Base-by-base conservation (phyloP, 148 eudicot species). In the Nepenthes gracilis region DNA sequence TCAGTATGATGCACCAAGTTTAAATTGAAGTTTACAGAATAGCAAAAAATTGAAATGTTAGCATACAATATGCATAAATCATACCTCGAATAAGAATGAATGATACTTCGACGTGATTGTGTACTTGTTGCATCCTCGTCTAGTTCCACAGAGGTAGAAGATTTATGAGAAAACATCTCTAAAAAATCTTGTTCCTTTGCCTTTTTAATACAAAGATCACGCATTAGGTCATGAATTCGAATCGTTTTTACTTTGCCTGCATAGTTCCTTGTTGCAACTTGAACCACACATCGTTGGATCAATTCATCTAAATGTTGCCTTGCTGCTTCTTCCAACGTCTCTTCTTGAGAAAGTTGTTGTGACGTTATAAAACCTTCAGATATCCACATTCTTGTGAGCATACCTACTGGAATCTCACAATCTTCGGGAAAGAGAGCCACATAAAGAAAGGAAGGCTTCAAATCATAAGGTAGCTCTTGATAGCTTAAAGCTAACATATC, bases 191-290 rank as follows among this genome's bases (percentile, higher is more conserved):
- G 52, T 5, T 67, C 70, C 12, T 23, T 33, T 14, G 73, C 79
- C 61, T 60, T 71, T 58, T 5, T 10, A 0, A 76, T 52, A 61
- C 75, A 76, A 50, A 71, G 34, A 15, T 76, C 79, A 62, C 79
- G 63, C 72, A 76, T 72, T 2, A 76, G 36, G 15, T 76, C 79
- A 64, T 76, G 79, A 2, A 76, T 33, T 2, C 57, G 58, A 36
- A 71, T 53, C 12, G 60, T 36, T 36, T 63, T 71, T 6, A 60
- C 66, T 34, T 71, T 43, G 4, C 69, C 75, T 4, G 36, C 36
- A 61, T 59, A 67, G 15, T 61, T 64, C 14, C 10, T 76, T 34
- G 4, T 64, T 33, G 50, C 75, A 5, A 71, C 70, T 33, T 67
- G 75, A 59, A 76, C 70, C 63, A 71, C 54, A 35, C 60, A 67